Evolutionary conservation across 2,329 filamentous ascomycete species (phyloP), one percentile per base, ranked within the genome.

Genomic region (Tolypocladium inflatum): DNA sequence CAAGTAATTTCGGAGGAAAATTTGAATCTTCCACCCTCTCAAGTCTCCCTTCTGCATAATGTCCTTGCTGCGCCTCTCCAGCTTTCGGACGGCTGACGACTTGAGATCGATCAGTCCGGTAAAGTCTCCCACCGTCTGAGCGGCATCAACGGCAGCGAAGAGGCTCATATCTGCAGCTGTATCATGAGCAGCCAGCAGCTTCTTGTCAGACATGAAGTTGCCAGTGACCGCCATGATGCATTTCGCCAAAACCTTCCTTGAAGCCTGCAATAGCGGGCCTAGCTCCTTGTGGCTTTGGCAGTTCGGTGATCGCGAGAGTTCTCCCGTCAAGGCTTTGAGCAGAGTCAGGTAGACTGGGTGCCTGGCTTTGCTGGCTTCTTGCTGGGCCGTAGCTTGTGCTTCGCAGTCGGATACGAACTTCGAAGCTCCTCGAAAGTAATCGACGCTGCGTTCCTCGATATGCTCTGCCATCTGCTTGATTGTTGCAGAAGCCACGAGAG

Each of bases 1-100:
- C 26, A 78, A 68, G 55, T 74, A 69, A 5, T 65, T 73, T 6
- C 70, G 69, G 10, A 81, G 63, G 57, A 81, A 77, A 3, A 70
- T 73, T 57, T 75, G 72, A 35, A 79, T 62, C 61, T 74, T 75
- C 78, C 79, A 81, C 7, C 76, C 78, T 37, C 69, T 66, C 17
- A 76, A 38, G 35, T 74, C 69, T 1, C 73, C 74, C 5, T 64
- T 60, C 7, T 64, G 52, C 64, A 77, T 72, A 1, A 69, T 67
- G 26, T 68, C 58, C 37, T 63, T 64, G 54, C 70, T 73, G 53
- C 67, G 62, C 58, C 71, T 70, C 55, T 74, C 73, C 7, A 77
- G 65, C 54, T 71, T 73, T 33, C 67, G 67, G 15, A 70, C 56
- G 11, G 71, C 63, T 3, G 70, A 67, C 19, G 70, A 59, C 57